Base-by-base conservation (phyloP, 148 eudicot genomes). In the Cornus kousa region DNA sequence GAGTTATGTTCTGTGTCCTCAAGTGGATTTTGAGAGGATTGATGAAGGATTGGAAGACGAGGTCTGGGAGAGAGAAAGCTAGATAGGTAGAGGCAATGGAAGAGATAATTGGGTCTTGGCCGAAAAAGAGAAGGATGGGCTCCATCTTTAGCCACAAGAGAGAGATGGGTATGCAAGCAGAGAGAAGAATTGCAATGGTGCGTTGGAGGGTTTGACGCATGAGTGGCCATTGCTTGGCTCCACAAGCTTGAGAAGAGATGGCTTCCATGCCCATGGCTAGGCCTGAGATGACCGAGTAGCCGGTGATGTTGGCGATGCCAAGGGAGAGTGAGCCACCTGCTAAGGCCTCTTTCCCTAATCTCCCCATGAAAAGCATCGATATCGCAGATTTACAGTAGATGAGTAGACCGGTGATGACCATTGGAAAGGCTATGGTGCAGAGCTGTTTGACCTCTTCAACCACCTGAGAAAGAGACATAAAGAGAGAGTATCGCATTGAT, bases 201-300 rank as follows among this genome's bases (percentile, higher is more conserved):
- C 86, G 76, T 40, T 82, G 82, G 13, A 91, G 90, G 78, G 96
- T 90, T 37, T 87, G 91, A 24, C 86, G 83, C 81, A 93, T 80
- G 13, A 91, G 80, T 22, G 75, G 71, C 89, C 87, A 91, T 60
- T 83, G 90, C 31, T 88, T 83, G 28, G 96, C 96, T 0, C 96
- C 98, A 32, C 70, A 89, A 5, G 98, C 94, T 77, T 93, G 94
- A 22, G 92, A 90, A n/a, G 90, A 81, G 28, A 93, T 91, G 37
- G 96, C 87, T 67, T 93, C 98, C 91, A 90, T 91, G 40, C 98
- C 96, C 86, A 88, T 84, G 74, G 98, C 90, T 0, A 91, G 82
- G 35, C 92, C 95, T 0, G 89, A 85, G 19, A 91, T 53, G 17
- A 53, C 59, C 19, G 59, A 53, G 87, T 86, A 91, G 76, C 96